Percentiles rank a stretch among this genome's conserved stretches.
These are phyloP conservation scores for Exophiala xenobiotica DNA, from an alignment of 2,329 filamentous ascomycete genomes.

Conservation along the genomic window DNA sequence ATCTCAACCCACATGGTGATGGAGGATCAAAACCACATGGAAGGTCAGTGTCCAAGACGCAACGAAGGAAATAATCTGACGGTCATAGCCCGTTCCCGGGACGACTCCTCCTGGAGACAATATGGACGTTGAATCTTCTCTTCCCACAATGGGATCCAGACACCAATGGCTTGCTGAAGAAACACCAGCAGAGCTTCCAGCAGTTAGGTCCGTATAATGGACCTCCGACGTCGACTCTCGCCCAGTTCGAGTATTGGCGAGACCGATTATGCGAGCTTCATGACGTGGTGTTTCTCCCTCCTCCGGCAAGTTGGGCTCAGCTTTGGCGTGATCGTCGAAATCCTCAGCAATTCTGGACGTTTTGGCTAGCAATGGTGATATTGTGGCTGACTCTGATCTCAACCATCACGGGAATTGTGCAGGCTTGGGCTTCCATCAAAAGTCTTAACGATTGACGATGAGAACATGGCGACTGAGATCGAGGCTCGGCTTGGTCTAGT, in stretches of 20 bases:
- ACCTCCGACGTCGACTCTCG: background rate
- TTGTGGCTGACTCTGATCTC: slow-evolving; percentile 9
- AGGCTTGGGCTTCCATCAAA: background rate
- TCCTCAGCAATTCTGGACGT: slow-evolving; percentile 14
- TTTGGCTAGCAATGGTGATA: slow-evolving; percentile 16
- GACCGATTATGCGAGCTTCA: slow-evolving; percentile 9
- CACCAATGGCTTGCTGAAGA: slow-evolving; percentile 1
- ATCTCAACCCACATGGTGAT: background rate
- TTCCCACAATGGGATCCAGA: slow-evolving; percentile 8
- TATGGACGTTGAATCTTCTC: slow-evolving; percentile 8
- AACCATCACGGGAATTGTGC: background rate
- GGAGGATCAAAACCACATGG: background rate
- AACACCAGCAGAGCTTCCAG: slow-evolving; percentile 3
- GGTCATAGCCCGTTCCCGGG: slow-evolving; percentile 4
- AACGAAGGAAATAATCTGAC: background rate
- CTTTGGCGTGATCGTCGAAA: slow-evolving; percentile 11
- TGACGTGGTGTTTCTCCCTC: slow-evolving; percentile 9
- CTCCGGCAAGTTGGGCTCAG: slow-evolving; percentile 10
- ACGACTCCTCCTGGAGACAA: slow-evolving; percentile 6
- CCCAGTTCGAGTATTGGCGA: slow-evolving; percentile 9
- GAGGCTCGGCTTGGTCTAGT: too few species aligned
- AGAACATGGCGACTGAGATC: too few species aligned
- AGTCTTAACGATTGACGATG: background rate
- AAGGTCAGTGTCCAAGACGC: background rate
- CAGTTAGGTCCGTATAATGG: background rate